Evolutionary conservation across 2,329 filamentous ascomycete genomes (phyloP).

Genomic region (Macrophomina tecta): DNA sequence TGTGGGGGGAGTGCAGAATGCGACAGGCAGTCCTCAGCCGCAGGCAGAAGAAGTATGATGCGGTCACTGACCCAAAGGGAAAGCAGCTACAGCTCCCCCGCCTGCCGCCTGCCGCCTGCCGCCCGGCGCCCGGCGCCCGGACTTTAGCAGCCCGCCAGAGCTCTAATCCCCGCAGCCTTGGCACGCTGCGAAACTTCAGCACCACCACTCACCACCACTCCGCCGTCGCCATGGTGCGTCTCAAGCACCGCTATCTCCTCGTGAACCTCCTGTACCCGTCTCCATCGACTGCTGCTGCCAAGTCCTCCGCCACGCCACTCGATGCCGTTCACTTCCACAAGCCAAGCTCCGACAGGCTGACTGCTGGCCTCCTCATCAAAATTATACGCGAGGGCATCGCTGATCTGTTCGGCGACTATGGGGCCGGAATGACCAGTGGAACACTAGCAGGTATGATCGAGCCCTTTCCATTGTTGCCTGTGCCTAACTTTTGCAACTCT

Average conservation of each 20-base stretch:
- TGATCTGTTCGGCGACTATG: conserved; percentile 74
- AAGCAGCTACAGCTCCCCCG: conserved; percentile 16
- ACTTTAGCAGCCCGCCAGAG: neutral
- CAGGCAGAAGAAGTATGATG: conserved; percentile 15
- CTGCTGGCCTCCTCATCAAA: conserved; percentile 67
- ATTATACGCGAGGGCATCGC: conserved; percentile 59
- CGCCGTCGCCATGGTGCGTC: conserved; percentile 76
- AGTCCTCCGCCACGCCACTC: conserved; percentile 51
- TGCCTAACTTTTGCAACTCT: neutral
- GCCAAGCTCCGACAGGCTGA: conserved; percentile 76
- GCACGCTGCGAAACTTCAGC: conserved; percentile 15
- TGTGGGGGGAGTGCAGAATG: neutral
- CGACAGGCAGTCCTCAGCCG: neutral
- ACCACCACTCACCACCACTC: neutral
- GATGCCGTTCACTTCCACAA: conserved; percentile 76
- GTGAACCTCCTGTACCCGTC: conserved; percentile 89
- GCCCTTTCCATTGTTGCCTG: no score
- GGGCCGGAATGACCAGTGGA: conserved; percentile 73
- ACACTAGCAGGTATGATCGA: conserved; percentile 68
- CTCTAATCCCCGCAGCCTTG: conserved; percentile 20
- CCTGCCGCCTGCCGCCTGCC: neutral
- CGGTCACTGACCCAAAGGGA: conserved; percentile 11
- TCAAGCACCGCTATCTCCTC: conserved; percentile 96
- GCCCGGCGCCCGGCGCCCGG: neutral
- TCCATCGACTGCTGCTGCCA: conserved; percentile 45